Conservation (phyloP, 106 monocot species). For the Phalaenopsis equestris region DNA sequence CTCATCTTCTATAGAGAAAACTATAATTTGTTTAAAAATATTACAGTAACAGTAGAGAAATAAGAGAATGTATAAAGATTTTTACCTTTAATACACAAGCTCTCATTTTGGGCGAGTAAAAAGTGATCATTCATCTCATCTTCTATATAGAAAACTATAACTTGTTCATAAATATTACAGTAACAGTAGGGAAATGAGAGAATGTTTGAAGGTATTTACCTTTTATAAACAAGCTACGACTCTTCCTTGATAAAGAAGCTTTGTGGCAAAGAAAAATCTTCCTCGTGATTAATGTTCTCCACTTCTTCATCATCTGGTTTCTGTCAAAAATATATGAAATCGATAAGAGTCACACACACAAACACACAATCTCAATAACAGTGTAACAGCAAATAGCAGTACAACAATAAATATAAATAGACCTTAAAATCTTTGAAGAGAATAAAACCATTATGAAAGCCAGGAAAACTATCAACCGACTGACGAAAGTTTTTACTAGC, state of each 20-base stretch:
- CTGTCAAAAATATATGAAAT: not conserved
- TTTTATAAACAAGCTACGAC: not conserved
- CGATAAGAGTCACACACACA: not conserved
- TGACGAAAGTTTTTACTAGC: too few species aligned
- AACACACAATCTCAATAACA: too few species aligned
- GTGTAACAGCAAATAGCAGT: too few species aligned
- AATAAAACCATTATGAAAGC: too few species aligned
- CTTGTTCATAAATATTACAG: not conserved
- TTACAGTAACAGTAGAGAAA: not conserved
- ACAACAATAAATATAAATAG: too few species aligned
- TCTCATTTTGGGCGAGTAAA: not conserved
- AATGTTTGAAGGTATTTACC: not conserved
- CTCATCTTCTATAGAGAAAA: not conserved
- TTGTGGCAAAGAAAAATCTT: slow-evolving; percentile 8
- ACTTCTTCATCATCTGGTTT: slow-evolving; percentile 10
- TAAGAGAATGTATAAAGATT: not conserved
- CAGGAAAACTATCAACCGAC: too few species aligned
- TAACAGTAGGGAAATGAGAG: not conserved
- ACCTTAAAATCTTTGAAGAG: too few species aligned
- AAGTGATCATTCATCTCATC: too few species aligned
- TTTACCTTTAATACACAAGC: not conserved
- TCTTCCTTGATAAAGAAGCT: slow-evolving; percentile 9
- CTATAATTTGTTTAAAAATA: slow-evolving; percentile 1
- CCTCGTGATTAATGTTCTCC: slow-evolving; percentile 7
- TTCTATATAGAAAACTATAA: not conserved